Evolutionary conservation across 352 stramenopile species (phyloP).

Genomic region (Pythium utonaiense): DNA sequence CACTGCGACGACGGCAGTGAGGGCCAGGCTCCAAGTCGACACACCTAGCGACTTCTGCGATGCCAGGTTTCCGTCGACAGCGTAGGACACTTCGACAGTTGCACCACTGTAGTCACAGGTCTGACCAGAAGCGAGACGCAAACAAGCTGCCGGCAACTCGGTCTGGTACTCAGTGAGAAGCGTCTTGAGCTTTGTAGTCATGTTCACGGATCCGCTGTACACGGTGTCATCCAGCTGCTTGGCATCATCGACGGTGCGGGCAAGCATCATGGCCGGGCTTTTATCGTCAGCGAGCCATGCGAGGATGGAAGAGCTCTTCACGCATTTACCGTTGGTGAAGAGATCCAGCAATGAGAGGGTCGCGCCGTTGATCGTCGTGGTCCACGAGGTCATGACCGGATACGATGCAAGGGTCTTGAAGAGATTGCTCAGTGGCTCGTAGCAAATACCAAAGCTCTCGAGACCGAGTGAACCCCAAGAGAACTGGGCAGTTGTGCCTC

Average conservation of each 20-base stretch:
- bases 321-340: conserved; percentile 38
- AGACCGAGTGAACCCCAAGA: conserved; percentile 25
- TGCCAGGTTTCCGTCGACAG: conserved; percentile 12
- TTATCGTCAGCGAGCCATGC: conserved; percentile 19
- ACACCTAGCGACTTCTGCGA: neutral
- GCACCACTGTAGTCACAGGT: conserved; percentile 27
- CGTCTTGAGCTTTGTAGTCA: neutral
- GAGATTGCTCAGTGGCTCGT: conserved; percentile 34
- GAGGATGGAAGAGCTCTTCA: conserved; percentile 25
- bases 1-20: neutral
- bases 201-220: neutral
- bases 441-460: conserved; percentile 38
- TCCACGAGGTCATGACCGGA: conserved; percentile 26
- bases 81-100: conserved; percentile 18
- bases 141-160: conserved; percentile 7
- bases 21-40: neutral
- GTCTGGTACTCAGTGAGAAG: neutral
- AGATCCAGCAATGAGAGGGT: conserved; percentile 31
- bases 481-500: conserved; percentile 21
- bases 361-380: conserved; percentile 6
- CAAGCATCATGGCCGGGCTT: conserved; percentile 27
- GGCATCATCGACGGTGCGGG: conserved; percentile 18
- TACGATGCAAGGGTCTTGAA: conserved; percentile 29
- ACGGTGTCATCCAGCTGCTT: neutral
- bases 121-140: conserved; percentile 31